A percentile compares a stretch with the other conserved stretches of the same genome.
These are phyloP conservation scores for Gynandropsis gynandra DNA, from an alignment of 345 rosid species.

Conservation along the genomic window DNA sequence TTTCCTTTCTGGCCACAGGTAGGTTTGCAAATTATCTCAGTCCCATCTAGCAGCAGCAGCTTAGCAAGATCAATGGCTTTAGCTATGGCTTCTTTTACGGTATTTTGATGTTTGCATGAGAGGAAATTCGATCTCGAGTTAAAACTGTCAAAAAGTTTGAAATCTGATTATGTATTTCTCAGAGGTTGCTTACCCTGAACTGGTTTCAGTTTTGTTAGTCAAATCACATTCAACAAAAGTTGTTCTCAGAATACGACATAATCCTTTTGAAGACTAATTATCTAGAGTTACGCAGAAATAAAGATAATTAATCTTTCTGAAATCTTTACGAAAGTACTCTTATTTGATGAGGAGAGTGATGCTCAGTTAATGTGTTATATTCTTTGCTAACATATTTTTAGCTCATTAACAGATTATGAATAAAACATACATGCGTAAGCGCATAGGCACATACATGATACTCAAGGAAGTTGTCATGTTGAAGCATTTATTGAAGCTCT, in stretches of 20 bases:
- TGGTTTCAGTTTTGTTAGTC: slow-evolving; percentile 13
- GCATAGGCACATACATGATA: too few species aligned
- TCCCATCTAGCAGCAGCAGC: slow-evolving; percentile 48
- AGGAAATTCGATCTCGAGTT: slow-evolving; percentile 18
- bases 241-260: slow-evolving; percentile 13
- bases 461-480: too few species aligned
- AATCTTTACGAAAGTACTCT: not conserved
- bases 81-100: not conserved
- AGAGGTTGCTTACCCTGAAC: not conserved
- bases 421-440: too few species aligned
- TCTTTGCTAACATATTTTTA: too few species aligned
- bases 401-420: too few species aligned
- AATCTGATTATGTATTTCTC: slow-evolving; percentile 5
- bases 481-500: too few species aligned
- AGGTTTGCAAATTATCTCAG: slow-evolving; percentile 73
- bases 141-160: slow-evolving; percentile 11
- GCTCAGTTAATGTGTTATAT: not conserved
- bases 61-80: slow-evolving; percentile 12
- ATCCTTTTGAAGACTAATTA: not conserved
- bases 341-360: too few species aligned
- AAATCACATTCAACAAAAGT: slow-evolving; percentile 14
- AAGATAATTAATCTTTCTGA: not conserved
- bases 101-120: slow-evolving; percentile 12
- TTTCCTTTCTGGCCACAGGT: slow-evolving; percentile 37
- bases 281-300: not conserved